Base-by-base conservation (phyloP, 2,329 filamentous ascomycete species). In the Metarhizium rileyi region DNA sequence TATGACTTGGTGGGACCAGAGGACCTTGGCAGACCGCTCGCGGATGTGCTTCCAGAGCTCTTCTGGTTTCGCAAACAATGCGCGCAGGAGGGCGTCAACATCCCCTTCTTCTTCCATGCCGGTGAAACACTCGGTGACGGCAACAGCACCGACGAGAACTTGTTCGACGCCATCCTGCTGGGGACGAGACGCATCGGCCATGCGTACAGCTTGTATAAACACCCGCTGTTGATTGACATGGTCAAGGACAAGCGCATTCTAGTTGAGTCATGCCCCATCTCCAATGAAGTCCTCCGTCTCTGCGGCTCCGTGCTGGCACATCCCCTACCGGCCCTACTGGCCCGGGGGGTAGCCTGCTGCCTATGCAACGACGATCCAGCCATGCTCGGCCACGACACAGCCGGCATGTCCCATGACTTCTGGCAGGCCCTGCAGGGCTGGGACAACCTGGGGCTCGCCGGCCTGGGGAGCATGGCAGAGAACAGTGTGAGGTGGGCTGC, bases 51-150 rank as follows among this genome's bases (percentile, higher is more conserved):
- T 0, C 90, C 90, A 0, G 81, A 95, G 60, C 72, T 97, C 0
- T 91, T 96, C 66, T 96, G 89, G 89, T 96, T 97, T 75, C 83
- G 84, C 55, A 90, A 91, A 66, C 80, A 85, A 58, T 96, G 90
- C 64, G 78, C 80, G 1, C 76, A 87, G 61, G 84, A 89, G 60
- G 81, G 78, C 2, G 78, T 96, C 35, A 81, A 89, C 46, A 82
- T 98, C 9, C 91, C 91, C 1, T 95, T 96, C 72, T 95, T 95
- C 73, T 94, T 97, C 71, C 90, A 96, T 64, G 90, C 91, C 0
- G 91, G 90, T 55, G 90, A 96, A 68, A 88, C 83, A 30, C 79
- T 95, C 1, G 89, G 88, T 23, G 70, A 74, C 53, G 90, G 89
- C 26, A 83, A 82, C 57, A 75, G 74, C 20, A 84, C 86, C 0